Evolutionary conservation across 1,284 basidiomycete species (phyloP).

Genomic region (Tilletia setariae): DNA sequence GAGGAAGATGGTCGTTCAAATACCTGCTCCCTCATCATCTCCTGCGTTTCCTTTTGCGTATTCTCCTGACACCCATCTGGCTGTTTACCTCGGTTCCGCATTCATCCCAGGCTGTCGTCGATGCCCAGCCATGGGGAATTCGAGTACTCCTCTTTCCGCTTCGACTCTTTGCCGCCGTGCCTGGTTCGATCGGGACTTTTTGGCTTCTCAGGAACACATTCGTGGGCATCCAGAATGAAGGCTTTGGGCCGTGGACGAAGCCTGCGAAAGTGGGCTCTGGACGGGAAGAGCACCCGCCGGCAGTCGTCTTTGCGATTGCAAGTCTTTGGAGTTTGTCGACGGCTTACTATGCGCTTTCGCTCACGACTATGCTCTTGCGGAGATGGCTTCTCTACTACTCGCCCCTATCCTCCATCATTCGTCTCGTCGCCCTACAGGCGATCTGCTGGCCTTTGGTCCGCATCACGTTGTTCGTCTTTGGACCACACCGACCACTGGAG

Average conservation of each 20-base stretch:
- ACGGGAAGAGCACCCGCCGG: slow-evolving; percentile 17
- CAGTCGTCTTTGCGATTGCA: slow-evolving; percentile 36
- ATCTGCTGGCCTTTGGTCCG: slow-evolving; percentile 84
- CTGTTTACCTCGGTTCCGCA: slow-evolving; percentile 9
- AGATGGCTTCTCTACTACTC: slow-evolving; percentile 80
- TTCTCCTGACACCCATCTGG: slow-evolving; percentile 10
- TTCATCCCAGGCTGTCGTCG: background rate
- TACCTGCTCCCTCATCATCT: background rate
- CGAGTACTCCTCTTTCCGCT: slow-evolving; percentile 39
- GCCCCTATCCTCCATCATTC: slow-evolving; percentile 72
- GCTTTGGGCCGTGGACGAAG: slow-evolving; percentile 14
- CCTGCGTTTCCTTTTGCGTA: background rate
- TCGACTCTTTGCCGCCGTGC: slow-evolving; percentile 49
- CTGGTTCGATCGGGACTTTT: slow-evolving; percentile 47
- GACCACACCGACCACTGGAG: slow-evolving; percentile 66
- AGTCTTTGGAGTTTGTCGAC: slow-evolving; percentile 62
- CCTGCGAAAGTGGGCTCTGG: background rate
- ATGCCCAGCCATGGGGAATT: slow-evolving; percentile 9
- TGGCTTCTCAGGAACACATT: slow-evolving; percentile 36
- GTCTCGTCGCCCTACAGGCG: slow-evolving; percentile 75
- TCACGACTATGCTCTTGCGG: slow-evolving; percentile 74
- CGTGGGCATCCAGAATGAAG: slow-evolving; percentile 16
- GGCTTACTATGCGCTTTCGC: slow-evolving; percentile 72
- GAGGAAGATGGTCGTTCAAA: too few species aligned
- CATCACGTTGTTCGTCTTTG: slow-evolving; percentile 67